Percentiles rank a stretch among this genome's conserved stretches.
Evolutionary conservation across 306 rosid genomes (phyloP).

Genomic region (Cicer cuneatum): DNA sequence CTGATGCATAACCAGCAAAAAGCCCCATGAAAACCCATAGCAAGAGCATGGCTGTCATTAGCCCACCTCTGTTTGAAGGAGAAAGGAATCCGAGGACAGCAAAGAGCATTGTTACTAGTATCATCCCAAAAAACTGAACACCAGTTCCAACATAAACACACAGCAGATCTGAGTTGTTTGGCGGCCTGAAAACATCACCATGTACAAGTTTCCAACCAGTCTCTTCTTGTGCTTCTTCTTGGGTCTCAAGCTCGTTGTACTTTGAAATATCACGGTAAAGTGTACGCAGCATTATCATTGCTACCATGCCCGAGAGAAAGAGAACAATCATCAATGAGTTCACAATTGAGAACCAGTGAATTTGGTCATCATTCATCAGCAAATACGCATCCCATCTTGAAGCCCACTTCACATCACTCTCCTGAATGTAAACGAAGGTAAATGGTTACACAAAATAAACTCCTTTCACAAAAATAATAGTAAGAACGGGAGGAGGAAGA

Average conservation of each 20-base stretch:
- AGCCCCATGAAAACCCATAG: constrained; percentile 98
- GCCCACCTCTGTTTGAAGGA: constrained; percentile 98
- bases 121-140: constrained; percentile 93
- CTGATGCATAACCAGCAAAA: constrained; percentile 82
- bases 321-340: constrained; percentile 98
- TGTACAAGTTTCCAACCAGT: constrained; percentile 99
- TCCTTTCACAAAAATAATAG: background rate
- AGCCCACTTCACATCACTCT: constrained; percentile 98
- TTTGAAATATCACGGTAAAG: constrained; percentile 95
- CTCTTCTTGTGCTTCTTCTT: constrained; percentile 99
- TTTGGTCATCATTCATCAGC: constrained; percentile 91
- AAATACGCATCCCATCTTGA: constrained; percentile 99
- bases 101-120: constrained; percentile 87
- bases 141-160: constrained; percentile 97
- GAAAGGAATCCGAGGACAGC: constrained; percentile 96
- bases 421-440: constrained; percentile 55
- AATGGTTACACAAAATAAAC: constrained; percentile 38
- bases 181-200: constrained; percentile 98
- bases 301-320: constrained; percentile 98
- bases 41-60: constrained; percentile 97
- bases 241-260: constrained; percentile 96
- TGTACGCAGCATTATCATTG: constrained; percentile 97
- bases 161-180: constrained; percentile 74
- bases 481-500: background rate
- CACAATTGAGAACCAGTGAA: constrained; percentile 97